Evolutionary conservation across 2,329 filamentous ascomycete genomes (phyloP).

Genomic region (Orbilia javanica): DNA sequence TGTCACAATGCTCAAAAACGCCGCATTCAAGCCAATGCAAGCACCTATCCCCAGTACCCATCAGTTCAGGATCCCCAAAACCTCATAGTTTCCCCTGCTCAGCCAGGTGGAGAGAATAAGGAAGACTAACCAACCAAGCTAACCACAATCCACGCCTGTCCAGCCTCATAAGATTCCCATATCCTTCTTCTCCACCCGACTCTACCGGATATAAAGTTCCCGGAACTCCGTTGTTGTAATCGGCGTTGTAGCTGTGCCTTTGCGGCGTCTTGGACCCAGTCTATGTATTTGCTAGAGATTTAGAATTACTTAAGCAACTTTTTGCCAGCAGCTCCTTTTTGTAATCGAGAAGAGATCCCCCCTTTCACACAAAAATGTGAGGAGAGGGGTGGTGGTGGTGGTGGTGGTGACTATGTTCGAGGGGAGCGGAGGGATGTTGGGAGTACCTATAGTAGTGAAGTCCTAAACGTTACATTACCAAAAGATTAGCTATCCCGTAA

Average conservation of each 20-base stretch:
- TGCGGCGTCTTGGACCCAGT: constrained; percentile 98
- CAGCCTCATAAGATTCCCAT: constrained; percentile 91
- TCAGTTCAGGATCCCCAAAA: background rate
- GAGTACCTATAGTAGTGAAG: constrained; percentile 88
- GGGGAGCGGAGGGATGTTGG: constrained; percentile 52
- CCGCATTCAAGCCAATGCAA: constrained; percentile 94
- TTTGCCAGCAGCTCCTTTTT: constrained; percentile 48
- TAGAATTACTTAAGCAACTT: constrained; percentile 63
- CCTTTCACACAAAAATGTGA: background rate
- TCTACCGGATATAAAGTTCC: constrained; percentile 78
- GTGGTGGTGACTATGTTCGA: background rate
- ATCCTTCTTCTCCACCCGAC: constrained; percentile 83
- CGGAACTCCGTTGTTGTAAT: constrained; percentile 78
- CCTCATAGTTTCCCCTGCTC: background rate
- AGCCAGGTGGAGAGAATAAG: background rate
- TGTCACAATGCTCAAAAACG: constrained; percentile 91
- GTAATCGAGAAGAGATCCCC: background rate
- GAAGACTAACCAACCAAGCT: constrained; percentile 78
- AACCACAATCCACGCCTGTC: constrained; percentile 97
- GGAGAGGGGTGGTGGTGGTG: background rate
- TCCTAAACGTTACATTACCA: constrained; percentile 70
- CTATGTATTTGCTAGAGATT: constrained; percentile 67
- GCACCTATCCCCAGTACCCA: constrained; percentile 68
- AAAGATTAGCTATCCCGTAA: constrained; percentile 7
- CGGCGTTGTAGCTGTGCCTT: constrained; percentile 87